A percentile compares a stretch with the other conserved stretches of the same genome.
These are phyloP conservation scores for Dendrobium officinale DNA, from an alignment of 106 monocot genomes.

Conservation along the genomic window DNA sequence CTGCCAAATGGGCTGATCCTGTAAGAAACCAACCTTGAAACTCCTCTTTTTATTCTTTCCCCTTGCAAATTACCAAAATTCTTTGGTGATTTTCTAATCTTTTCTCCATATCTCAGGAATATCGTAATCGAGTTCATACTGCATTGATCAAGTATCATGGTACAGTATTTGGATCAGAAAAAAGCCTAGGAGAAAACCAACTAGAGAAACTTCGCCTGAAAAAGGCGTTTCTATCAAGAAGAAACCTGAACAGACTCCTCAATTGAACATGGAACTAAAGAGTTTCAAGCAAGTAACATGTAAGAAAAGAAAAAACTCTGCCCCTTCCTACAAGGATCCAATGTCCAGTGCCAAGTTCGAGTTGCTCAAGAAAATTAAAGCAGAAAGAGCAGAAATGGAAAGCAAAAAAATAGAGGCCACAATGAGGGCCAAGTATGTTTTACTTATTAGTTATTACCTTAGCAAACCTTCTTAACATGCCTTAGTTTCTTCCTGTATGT, in stretches of 20 bases:
- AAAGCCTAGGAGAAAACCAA: slow-evolving; percentile 36
- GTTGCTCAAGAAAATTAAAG: slow-evolving; percentile 87
- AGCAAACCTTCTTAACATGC: no score
- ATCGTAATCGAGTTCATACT: slow-evolving; percentile 67
- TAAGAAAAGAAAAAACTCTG: slow-evolving; percentile 36
- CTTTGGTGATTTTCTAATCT: neutral
- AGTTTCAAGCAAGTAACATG: slow-evolving; percentile 21
- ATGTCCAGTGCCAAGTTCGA: slow-evolving; percentile 80
- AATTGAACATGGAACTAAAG: slow-evolving; percentile 18
- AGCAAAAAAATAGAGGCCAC: slow-evolving; percentile 60
- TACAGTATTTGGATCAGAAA: slow-evolving; percentile 42
- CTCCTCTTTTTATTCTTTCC: neutral
- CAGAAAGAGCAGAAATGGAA: slow-evolving; percentile 54
- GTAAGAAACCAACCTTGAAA: slow-evolving; percentile 30
- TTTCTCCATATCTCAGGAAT: slow-evolving; percentile 35
- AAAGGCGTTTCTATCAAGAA: slow-evolving; percentile 16
- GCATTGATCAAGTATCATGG: slow-evolving; percentile 76
- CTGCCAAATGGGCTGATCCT: slow-evolving; percentile 90
- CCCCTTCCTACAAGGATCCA: slow-evolving; percentile 74
- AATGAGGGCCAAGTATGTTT: slow-evolving; percentile 70
- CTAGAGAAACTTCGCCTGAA: slow-evolving; percentile 15
- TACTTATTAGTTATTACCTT: neutral
- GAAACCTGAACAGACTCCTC: slow-evolving; percentile 18
- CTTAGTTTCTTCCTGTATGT: no score
- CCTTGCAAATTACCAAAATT: neutral